Conservation (phyloP, 768 basidiomycete genomes). For the Russula sp. region DNA sequence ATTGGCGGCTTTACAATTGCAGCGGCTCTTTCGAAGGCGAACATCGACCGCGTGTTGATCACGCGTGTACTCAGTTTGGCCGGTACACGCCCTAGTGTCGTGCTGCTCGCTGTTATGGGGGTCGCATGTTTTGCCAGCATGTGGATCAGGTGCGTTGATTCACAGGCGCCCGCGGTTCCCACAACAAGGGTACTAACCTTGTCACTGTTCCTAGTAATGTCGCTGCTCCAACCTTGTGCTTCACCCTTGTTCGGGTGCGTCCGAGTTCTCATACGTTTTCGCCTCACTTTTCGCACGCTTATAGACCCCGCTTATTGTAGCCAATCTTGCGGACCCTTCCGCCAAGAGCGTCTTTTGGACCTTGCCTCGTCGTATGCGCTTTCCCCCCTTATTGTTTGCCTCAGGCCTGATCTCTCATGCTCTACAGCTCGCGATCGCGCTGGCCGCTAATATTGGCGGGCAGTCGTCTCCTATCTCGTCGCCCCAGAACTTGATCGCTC, state of each 20-base stretch:
- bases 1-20: constrained; percentile 98
- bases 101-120: constrained; percentile 90
- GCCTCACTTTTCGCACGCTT: constrained; percentile 15
- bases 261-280: background rate
- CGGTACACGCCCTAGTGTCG: constrained; percentile 78
- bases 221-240: constrained; percentile 95
- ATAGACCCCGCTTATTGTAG: constrained; percentile 36
- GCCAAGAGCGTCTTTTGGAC: constrained; percentile 78
- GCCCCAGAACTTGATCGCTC: constrained; percentile 93
- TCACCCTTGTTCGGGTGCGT: constrained; percentile 86
- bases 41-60: constrained; percentile 87
- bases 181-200: background rate
- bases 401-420: constrained; percentile 1
- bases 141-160: constrained; percentile 80
- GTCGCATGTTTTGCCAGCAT: constrained; percentile 98
- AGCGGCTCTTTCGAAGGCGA: constrained; percentile 91
- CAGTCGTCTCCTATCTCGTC: constrained; percentile 97
- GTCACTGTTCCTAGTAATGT: constrained; percentile 63
- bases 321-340: constrained; percentile 92
- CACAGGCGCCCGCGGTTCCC: background rate
- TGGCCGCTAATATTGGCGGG: constrained; percentile 98
- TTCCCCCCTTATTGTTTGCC: background rate
- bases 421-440: constrained; percentile 82
- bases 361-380: constrained; percentile 81
- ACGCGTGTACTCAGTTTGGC: constrained; percentile 87